Evolutionary conservation across 2,329 filamentous ascomycete genomes (phyloP).

Genomic region (Achaetomium macrosporum): DNA sequence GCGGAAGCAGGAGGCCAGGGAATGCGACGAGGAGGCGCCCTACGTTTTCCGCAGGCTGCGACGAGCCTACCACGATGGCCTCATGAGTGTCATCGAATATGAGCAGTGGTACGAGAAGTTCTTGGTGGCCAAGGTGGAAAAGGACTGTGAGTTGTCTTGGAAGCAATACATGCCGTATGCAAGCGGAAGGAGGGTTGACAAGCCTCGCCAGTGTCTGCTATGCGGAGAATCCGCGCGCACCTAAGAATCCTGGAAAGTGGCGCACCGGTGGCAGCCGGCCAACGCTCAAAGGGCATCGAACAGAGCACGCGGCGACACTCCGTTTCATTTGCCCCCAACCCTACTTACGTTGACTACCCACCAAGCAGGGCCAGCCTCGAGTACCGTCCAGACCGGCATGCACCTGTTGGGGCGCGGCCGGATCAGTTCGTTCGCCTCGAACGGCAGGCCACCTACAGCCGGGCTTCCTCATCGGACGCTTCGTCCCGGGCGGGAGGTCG

Average conservation of each 20-base stretch:
- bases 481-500: constrained; percentile 8
- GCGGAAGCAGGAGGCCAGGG: constrained; percentile 23
- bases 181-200: background rate
- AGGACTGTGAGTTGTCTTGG: constrained; percentile 22
- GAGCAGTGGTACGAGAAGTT: constrained; percentile 28
- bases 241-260: constrained; percentile 17
- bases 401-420: constrained; percentile 11
- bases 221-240: constrained; percentile 20
- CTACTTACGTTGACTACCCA: constrained; percentile 4
- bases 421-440: constrained; percentile 16
- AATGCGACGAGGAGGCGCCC: constrained; percentile 21
- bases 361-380: constrained; percentile 12
- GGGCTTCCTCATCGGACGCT: constrained; percentile 7
- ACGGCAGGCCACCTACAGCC: constrained; percentile 12
- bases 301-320: constrained; percentile 11
- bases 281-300: constrained; percentile 14
- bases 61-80: constrained; percentile 21
- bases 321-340: background rate
- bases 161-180: background rate
- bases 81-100: constrained; percentile 23
- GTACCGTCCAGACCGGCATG: constrained; percentile 9
- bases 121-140: constrained; percentile 26
- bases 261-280: constrained; percentile 9
- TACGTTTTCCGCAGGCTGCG: constrained; percentile 21
- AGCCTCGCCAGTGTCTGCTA: constrained; percentile 6